phyloP scores from a whole-genome alignment of 1,284 basidiomycete genomes.

The Ceratobasidium theobromae region DNA sequence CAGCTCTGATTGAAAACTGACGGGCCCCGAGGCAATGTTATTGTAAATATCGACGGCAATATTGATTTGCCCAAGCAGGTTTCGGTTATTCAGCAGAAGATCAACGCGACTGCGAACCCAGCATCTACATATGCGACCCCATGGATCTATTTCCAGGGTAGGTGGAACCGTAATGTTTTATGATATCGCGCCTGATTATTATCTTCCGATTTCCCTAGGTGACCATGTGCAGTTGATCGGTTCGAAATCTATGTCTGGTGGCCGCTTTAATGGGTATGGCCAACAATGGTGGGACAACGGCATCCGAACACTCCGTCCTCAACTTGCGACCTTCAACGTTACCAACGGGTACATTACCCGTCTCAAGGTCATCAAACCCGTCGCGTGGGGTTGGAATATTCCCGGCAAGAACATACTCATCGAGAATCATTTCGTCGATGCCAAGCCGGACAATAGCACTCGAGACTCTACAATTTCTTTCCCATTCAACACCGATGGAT shows the following conservation, averaged over 20 bases:
- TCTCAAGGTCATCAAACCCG: constrained; percentile 53
- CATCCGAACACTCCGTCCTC: constrained; percentile 48
- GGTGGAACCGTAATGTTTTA: neutral
- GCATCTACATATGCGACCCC: constrained; percentile 49
- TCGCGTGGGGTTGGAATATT: constrained; percentile 53
- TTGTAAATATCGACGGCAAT: constrained; percentile 52
- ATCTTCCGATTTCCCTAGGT: neutral
- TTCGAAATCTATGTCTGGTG: constrained; percentile 45
- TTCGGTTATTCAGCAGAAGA: constrained; percentile 44
- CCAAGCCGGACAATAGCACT: constrained; percentile 48
- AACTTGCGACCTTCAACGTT: constrained; percentile 53
- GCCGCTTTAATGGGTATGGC: constrained; percentile 49
- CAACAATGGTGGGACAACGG: constrained; percentile 55
- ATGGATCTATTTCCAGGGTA: constrained; percentile 50
- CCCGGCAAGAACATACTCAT: constrained; percentile 50
- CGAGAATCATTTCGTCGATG: constrained; percentile 51
- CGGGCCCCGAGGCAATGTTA: constrained; percentile 46
- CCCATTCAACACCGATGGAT: constrained; percentile 51
- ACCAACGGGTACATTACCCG: constrained; percentile 47
- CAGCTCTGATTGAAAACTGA: neutral
- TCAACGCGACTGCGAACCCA: constrained; percentile 35
- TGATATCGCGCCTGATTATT: neutral
- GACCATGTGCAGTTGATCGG: constrained; percentile 46
- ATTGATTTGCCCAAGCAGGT: constrained; percentile 51
- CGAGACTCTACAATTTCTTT: constrained; percentile 45